Conservation (phyloP, 345 rosid genomes). For the Dimocarpus longan region DNA sequence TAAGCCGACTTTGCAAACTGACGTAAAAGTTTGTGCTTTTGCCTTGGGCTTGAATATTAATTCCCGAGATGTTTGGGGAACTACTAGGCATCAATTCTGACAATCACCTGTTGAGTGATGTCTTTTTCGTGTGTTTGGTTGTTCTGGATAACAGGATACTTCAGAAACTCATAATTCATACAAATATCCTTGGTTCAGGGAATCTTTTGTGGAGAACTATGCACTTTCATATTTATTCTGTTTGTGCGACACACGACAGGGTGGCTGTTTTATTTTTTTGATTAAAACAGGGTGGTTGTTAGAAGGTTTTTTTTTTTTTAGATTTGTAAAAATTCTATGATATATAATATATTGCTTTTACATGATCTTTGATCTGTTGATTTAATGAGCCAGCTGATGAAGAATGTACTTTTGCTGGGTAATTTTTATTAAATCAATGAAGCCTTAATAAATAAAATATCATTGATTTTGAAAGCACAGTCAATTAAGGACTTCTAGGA, state of each 20-base stretch:
- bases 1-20: neutral
- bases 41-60: neutral
- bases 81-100: neutral
- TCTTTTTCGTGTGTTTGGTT: neutral
- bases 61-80: neutral
- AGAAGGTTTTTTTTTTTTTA: neutral
- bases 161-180: neutral
- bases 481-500: neutral
- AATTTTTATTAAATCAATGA: neutral
- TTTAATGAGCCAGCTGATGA: constrained; percentile 7
- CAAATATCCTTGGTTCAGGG: neutral
- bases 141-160: neutral
- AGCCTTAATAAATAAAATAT: neutral
- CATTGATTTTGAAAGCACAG: neutral
- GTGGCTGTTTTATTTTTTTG: neutral
- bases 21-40: neutral
- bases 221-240: neutral
- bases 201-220: neutral
- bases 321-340: neutral
- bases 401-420: neutral
- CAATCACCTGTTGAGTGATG: neutral
- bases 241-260: neutral
- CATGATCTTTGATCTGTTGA: neutral
- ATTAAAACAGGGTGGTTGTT: neutral
- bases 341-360: neutral